These are phyloP conservation scores for Excoecaria cochinchinensis DNA, from an alignment of 345 rosid species.

Conservation along the genomic window DNA sequence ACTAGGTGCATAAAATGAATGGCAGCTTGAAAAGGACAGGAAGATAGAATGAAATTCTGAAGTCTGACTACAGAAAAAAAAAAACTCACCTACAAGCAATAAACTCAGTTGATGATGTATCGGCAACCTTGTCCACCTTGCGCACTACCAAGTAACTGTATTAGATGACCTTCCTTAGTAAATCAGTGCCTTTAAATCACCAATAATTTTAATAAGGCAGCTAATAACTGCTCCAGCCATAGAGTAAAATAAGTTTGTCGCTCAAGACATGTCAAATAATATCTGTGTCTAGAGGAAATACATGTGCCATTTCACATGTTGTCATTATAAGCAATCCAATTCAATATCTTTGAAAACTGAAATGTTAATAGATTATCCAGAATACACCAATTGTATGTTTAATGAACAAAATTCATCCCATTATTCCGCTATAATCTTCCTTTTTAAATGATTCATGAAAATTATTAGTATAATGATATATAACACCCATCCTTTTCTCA, in stretches of 20 bases:
- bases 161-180: conserved; percentile 17
- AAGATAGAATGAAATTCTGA: conserved; percentile 9
- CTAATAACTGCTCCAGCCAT: background rate
- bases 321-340: background rate
- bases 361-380: background rate
- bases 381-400: background rate
- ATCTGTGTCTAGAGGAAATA: background rate
- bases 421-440: background rate
- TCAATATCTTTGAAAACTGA: background rate
- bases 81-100: conserved; percentile 49
- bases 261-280: background rate
- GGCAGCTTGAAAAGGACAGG: background rate
- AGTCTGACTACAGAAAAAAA: background rate
- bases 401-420: background rate
- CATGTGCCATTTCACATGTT: background rate
- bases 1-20: background rate
- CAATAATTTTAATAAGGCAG: background rate
- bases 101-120: conserved; percentile 45
- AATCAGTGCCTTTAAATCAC: conserved; percentile 3
- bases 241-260: background rate
- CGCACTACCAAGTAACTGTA: conserved; percentile 65
- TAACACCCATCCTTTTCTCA: background rate
- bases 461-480: background rate
- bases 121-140: conserved; percentile 56
- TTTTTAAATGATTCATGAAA: background rate